Base-by-base conservation (phyloP, 495 filamentous ascomycete species). In the Jackrogersella minutella region DNA sequence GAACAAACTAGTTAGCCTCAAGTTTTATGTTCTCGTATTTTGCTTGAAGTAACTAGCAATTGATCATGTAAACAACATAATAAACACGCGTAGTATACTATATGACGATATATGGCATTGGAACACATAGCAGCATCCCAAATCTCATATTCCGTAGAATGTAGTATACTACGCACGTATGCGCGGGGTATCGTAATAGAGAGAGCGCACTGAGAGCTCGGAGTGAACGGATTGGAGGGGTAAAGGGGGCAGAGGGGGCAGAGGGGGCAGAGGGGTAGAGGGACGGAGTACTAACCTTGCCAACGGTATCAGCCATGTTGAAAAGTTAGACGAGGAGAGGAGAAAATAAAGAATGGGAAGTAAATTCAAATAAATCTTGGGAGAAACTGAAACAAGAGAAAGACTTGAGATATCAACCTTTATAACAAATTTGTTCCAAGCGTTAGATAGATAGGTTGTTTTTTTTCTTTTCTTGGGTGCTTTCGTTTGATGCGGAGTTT, bases 241-340 rank as follows among this genome's bases (percentile, higher is more conserved):
- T 26, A 51, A 8, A 30, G 7, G n/a, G n/a, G n/a, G n/a, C n/a
- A n/a, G n/a, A n/a, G n/a, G n/a, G n/a, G n/a, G n/a, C n/a, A n/a
- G n/a, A n/a, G n/a, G n/a, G n/a, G n/a, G n/a, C n/a, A n/a, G n/a
- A n/a, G n/a, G n/a, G n/a, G 34, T 26, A 46, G 24, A 21, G 28
- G 33, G 26, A 47, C 7, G 28, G 37, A 11, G 31, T 54, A 65
- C 73, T 62, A 53, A 82, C 81, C 80, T 84, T 79, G 64, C 81
- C 81, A 66, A 68, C 81, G 61, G 81, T 84, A 44, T 73, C 68
- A 50, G 80, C 77, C 81, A 83, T 83, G 47, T 47, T 75, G 52
- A 61, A 3, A 37, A 46, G 49, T 61, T 47, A 3, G 7, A 26
- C 58, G 54, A 47, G 14, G 17, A 30, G 36, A 33, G n/a, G n/a